Evolutionary conservation across 2,329 filamentous ascomycete species (phyloP).

Genomic region (Cladosporium oxysporum): DNA sequence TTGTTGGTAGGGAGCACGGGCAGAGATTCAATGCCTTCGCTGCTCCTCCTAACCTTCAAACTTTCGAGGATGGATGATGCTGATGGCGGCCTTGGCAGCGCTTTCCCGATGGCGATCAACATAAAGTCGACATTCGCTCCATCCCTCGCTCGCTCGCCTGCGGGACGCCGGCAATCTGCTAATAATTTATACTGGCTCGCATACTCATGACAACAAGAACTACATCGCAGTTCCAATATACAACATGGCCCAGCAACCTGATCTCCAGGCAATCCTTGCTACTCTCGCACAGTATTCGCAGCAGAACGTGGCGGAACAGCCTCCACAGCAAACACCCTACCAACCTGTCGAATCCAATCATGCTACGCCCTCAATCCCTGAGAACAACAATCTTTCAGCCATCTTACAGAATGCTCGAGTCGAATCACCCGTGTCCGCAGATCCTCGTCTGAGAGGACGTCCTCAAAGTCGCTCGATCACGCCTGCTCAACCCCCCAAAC

Average conservation of each 20-base stretch:
- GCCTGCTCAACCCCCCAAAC: constrained; percentile 4
- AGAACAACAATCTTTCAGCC: background rate
- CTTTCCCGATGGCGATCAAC: constrained; percentile 4
- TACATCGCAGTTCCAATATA: background rate
- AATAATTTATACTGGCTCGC: background rate
- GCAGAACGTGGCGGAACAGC: background rate
- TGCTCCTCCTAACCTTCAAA: constrained; percentile 19
- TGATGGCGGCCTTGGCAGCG: constrained; percentile 2
- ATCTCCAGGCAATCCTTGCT: constrained; percentile 38
- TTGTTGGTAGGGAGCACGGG: background rate
- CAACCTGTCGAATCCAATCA: background rate
- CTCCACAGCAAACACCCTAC: constrained; percentile 1
- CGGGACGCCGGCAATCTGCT: background rate
- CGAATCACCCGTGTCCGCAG: background rate
- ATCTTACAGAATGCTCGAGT: background rate
- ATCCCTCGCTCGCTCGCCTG: background rate
- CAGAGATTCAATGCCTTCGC: constrained; percentile 12
- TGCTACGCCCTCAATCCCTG: background rate
- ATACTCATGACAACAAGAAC: background rate
- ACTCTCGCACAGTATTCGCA: constrained; percentile 32
- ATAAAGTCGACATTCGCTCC: background rate
- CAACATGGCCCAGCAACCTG: constrained; percentile 26
- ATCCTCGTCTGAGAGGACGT: constrained; percentile 18
- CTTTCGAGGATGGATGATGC: constrained; percentile 18
- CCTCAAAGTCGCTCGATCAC: constrained; percentile 28